Percentiles rank a stretch among this genome's conserved stretches.
Conservation (phyloP, 2,329 filamentous ascomycete genomes). For the Talaromyces piceae region DNA sequence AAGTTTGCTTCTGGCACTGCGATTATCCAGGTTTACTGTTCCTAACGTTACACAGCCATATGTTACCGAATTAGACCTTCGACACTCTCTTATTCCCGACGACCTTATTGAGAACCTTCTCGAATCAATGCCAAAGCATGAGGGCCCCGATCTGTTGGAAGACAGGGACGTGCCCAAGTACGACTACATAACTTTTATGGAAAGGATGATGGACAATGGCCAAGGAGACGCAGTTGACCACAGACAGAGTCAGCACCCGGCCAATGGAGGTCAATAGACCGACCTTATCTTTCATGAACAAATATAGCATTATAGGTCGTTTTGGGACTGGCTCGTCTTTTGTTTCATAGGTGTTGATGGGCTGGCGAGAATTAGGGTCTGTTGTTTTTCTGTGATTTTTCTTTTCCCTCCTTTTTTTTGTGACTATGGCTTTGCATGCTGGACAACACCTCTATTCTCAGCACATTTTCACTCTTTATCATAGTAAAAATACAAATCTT, state of each 20-base stretch:
- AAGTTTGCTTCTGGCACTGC: slow-evolving; percentile 18
- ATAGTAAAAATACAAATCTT: neutral
- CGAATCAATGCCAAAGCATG: slow-evolving; percentile 76
- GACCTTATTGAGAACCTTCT: slow-evolving; percentile 92
- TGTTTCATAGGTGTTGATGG: neutral
- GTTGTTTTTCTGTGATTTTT: slow-evolving; percentile 1
- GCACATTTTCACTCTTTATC: neutral
- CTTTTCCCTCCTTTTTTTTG: too few relatives aligned
- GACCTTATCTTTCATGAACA: neutral
- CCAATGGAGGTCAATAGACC: slow-evolving; percentile 8
- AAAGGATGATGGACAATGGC: slow-evolving; percentile 63
- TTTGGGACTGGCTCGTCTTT: neutral
- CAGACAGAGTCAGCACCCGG: slow-evolving; percentile 12
- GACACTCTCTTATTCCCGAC: slow-evolving; percentile 90
- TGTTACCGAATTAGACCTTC: slow-evolving; percentile 93
- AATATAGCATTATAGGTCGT: slow-evolving; percentile 1
- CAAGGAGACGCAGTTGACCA: slow-evolving; percentile 17
- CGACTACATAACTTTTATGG: slow-evolving; percentile 97
- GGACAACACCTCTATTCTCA: slow-evolving; percentile 1
- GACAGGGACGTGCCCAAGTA: slow-evolving; percentile 81
- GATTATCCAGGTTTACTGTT: too few relatives aligned
- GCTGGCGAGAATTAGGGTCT: slow-evolving; percentile 5
- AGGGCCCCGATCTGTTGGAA: slow-evolving; percentile 75
- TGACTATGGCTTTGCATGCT: slow-evolving; percentile 6
- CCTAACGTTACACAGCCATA: slow-evolving; percentile 55